Conservation (phyloP, 2,329 filamentous ascomycete species). For the Tolypocladium capitatum region DNA sequence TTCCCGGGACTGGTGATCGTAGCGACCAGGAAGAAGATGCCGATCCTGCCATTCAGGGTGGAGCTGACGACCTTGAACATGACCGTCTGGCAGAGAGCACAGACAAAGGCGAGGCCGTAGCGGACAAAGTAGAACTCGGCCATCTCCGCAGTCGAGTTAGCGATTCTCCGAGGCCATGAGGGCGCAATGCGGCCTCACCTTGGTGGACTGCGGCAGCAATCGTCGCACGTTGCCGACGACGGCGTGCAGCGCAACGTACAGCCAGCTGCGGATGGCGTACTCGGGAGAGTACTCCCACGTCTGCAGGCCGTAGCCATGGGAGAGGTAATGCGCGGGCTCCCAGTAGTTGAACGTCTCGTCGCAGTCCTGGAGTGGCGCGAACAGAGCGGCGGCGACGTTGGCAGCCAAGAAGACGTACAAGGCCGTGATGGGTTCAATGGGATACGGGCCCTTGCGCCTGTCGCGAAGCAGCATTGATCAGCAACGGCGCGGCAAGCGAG, state of each 20-base stretch:
- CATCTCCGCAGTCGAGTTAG: slow-evolving; percentile 22
- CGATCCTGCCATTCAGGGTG: slow-evolving; percentile 70
- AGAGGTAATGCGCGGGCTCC: slow-evolving; percentile 91
- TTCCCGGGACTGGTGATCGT: slow-evolving; percentile 75
- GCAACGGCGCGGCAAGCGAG: neutral
- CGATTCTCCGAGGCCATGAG: neutral
- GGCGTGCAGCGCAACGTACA: slow-evolving; percentile 74
- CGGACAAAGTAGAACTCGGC: slow-evolving; percentile 83
- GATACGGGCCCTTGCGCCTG: slow-evolving; percentile 41
- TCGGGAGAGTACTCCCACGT: slow-evolving; percentile 98
- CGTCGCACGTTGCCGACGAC: slow-evolving; percentile 53
- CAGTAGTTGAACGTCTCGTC: slow-evolving; percentile 99
- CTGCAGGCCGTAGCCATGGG: slow-evolving; percentile 83
- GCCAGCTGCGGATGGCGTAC: slow-evolving; percentile 90
- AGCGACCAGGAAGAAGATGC: slow-evolving; percentile 68
- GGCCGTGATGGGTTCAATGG: slow-evolving; percentile 57
- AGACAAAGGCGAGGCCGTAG: slow-evolving; percentile 57
- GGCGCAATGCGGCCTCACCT: slow-evolving; percentile 23
- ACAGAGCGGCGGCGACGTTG: slow-evolving; percentile 63
- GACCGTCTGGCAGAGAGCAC: slow-evolving; percentile 69
- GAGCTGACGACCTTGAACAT: slow-evolving; percentile 67
- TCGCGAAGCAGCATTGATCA: neutral
- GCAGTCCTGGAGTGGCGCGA: slow-evolving; percentile 90
- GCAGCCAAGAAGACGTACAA: slow-evolving; percentile 70
- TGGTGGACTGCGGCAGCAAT: slow-evolving; percentile 47